Conservation (phyloP, 345 rosid genomes). For the Viola odorata region DNA sequence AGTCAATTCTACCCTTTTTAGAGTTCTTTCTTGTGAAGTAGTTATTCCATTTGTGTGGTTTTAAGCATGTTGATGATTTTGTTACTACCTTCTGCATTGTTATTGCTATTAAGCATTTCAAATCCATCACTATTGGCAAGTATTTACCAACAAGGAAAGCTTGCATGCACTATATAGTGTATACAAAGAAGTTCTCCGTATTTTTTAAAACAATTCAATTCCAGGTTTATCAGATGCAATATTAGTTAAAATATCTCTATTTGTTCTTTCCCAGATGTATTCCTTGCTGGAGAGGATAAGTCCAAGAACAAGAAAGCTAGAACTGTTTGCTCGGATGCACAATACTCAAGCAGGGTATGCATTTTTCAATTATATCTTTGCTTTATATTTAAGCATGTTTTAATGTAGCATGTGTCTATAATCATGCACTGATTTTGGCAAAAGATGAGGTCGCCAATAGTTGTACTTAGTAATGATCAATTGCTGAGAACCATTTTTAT, state of each 20-base stretch:
- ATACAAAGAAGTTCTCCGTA: too few species aligned
- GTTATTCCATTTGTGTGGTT: neutral
- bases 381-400: slow-evolving; percentile 1
- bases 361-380: slow-evolving; percentile 2
- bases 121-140: too few species aligned
- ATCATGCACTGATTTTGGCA: too few species aligned
- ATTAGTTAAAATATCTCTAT: neutral
- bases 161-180: too few species aligned
- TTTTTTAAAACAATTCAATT: neutral
- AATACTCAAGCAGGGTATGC: slow-evolving; percentile 93
- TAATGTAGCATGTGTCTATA: too few species aligned
- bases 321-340: slow-evolving; percentile 97
- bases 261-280: slow-evolving; percentile 61
- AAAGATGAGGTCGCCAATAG: too few species aligned
- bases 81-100: too few species aligned
- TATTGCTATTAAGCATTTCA: too few species aligned
- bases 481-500: too few species aligned
- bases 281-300: slow-evolving; percentile 95
- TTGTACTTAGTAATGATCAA: too few species aligned
- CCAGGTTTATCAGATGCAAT: neutral
- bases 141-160: too few species aligned
- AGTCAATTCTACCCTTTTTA: neutral
- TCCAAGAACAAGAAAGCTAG: slow-evolving; percentile 91
- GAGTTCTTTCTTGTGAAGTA: neutral
- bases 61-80: neutral